Base-by-base conservation (phyloP, 2,329 filamentous ascomycete species). In the Fusarium metavorans region DNA sequence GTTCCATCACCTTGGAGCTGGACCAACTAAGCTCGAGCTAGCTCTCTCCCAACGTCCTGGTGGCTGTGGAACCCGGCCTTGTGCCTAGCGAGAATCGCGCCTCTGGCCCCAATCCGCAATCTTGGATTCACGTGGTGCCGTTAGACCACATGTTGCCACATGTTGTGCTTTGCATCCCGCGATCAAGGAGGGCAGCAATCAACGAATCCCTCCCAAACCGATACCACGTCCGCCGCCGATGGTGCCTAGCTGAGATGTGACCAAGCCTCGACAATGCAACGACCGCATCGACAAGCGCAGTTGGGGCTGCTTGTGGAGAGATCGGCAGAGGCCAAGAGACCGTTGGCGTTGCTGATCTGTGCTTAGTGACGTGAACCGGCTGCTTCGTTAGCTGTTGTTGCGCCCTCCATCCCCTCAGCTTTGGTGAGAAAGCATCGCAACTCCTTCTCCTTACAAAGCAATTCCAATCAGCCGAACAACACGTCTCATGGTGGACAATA, bases 211-310 rank as follows among this genome's bases (percentile, higher is more conserved):
- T 60, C 35, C 37, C 35, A 58, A 41, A 54, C 54, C 58, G 70
- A 77, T 74, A 70, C 64, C 58, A 56, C 37, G 58, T 56, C 50
- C 45, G 48, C 59, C 56, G 20, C 56, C 64, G 69, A 78, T 76
- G 67, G 76, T 71, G 48, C 69, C 76, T 73, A 73, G 59, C 59
- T 71, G 75, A 76, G 69, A 72, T 75, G 32, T 71, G 73, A 77
- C 66, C 66, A 64, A 56, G 56, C 61, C 43, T 43, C 66, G 41
- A 25, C 37, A 20, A 35, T 39, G 57, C 45, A 52, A n/a, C 37
- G 39, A 43, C 25, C 37, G 41, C 41, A 39, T 39, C 35, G 62
- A 45, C 50, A 73, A 68, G 45, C 66, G 32, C 61, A 34, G 50
- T 37, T 43, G 45, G 43, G 41, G 61, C 63, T 59, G 14, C 60